Base-by-base conservation (phyloP, 805 yeast genomes). In the Ogataea neopini region DNA sequence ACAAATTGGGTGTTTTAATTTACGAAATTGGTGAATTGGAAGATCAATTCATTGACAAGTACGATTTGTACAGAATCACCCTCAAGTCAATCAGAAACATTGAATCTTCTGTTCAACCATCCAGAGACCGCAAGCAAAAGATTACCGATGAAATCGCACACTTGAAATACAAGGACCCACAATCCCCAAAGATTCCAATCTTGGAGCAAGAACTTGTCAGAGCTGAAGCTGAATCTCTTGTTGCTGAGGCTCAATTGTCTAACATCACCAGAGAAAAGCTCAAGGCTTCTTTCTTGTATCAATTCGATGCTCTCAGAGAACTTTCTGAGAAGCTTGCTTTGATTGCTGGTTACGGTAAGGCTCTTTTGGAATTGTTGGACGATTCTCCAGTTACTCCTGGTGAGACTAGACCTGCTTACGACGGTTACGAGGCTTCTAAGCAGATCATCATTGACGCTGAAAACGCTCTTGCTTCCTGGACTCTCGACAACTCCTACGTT, bases 21-120 rank as follows among this genome's bases (percentile, higher is more conserved):
- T 92, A 84, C 75, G 98, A 92, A 78, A 81, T 94, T 67, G 97
- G 96, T 72, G 98, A 92, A 79, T 82, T 94, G 65, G 98, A 92
- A 77, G 98, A 94, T 74, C 96, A 89, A 71, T 91, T 88, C 80
- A 89, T 92, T 67, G 99, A 94, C 79, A 89, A 89, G 76, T 94
- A 94, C 75, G 99, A 92, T 72, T 96, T 90, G 75, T 94, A 94
- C 84, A 84, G 98, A 75, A 83, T 94, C 70, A 91, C 97, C 52
- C 76, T 92, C 72, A 94, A 92, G 78, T 81, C 94, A 44, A 82
- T 92, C 69, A 86, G 98, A 75, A 90, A 92, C 79, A 92, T 92
- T 64, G 99, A 92, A 79, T 90, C 92, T 54, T 87, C 96, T 47
- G 98, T 94, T 57, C 98, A 92, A 77, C 99, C 99, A 39, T 82